phyloP scores from a whole-genome alignment of 257 asterid species.

The Voacanga thouarsii region DNA sequence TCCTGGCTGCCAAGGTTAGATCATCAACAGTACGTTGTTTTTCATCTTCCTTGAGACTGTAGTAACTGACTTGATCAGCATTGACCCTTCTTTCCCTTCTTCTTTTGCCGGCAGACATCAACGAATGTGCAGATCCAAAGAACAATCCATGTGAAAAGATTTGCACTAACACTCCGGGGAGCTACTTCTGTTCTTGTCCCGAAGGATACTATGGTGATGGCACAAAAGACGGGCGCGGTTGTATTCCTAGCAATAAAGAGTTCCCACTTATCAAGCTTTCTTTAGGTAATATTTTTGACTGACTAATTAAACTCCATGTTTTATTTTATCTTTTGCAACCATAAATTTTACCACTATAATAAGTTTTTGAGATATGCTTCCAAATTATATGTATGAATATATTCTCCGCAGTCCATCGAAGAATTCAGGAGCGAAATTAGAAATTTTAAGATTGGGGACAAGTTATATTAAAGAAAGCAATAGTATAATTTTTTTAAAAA shows the following conservation, averaged over 20 bases:
- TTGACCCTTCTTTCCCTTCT: not conserved
- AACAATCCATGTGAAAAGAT: conserved; percentile 32
- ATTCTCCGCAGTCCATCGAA: not conserved
- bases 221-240: conserved; percentile 41
- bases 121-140: conserved; percentile 39
- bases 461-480: no score
- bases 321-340: not conserved
- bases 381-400: not conserved
- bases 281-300: conserved; percentile 21
- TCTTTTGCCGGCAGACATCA: conserved; percentile 25
- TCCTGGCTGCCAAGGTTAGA: conserved; percentile 65
- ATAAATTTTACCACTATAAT: not conserved
- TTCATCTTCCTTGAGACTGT: no score
- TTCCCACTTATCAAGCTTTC: conserved; percentile 49
- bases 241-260: conserved; percentile 35
- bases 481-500: no score
- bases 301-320: not conserved
- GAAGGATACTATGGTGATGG: conserved; percentile 57
- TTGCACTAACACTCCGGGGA: conserved; percentile 39
- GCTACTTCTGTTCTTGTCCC: conserved; percentile 60
- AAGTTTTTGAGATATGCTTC: not conserved
- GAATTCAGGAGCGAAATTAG: no score
- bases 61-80: not conserved
- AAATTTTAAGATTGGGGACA: no score
- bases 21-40: no score